Percentiles rank a stretch among this genome's conserved stretches.
Conservation (phyloP, 768 basidiomycete genomes). For the Trametes cinnabarina region DNA sequence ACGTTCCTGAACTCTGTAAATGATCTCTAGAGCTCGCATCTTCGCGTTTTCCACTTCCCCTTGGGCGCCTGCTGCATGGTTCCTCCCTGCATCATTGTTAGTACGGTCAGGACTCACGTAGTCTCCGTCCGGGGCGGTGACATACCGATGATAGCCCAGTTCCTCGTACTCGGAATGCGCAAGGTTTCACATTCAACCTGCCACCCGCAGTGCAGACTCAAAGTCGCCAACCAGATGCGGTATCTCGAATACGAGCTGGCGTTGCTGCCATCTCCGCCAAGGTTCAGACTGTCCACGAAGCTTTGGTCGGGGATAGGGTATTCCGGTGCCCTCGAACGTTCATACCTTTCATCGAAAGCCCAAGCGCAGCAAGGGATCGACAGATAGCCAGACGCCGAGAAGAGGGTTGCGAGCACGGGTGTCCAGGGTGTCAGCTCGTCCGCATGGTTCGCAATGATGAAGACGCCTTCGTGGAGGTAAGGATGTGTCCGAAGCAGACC, state of each 20-base stretch:
- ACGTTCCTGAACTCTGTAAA: constrained; percentile 53
- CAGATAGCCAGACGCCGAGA: constrained; percentile 62
- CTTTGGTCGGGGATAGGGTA: constrained; percentile 26
- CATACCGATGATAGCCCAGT: constrained; percentile 89
- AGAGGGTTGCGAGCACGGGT: constrained; percentile 71
- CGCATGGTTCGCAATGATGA: constrained; percentile 93
- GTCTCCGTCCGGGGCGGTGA: background rate
- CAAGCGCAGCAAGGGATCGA: constrained; percentile 93
- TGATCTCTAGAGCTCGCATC: constrained; percentile 49
- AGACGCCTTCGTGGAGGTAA: constrained; percentile 47
- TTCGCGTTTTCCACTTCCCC: constrained; percentile 32
- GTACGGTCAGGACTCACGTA: too few species aligned
- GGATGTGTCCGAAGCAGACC: constrained; percentile 13
- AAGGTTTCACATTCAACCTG: constrained; percentile 80
- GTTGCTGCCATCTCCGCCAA: constrained; percentile 59
- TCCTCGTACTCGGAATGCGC: constrained; percentile 89
- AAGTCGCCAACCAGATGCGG: constrained; percentile 78
- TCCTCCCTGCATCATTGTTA: constrained; percentile 15
- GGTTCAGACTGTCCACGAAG: constrained; percentile 46
- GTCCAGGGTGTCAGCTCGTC: constrained; percentile 97
- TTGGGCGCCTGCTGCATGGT: constrained; percentile 34
- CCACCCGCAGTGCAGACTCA: constrained; percentile 80
- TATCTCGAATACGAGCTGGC: constrained; percentile 78
- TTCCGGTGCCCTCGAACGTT: constrained; percentile 42
- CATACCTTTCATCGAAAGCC: constrained; percentile 67